Base-by-base conservation (phyloP, 352 stramenopile species). In the Phytophthora crassamura region DNA sequence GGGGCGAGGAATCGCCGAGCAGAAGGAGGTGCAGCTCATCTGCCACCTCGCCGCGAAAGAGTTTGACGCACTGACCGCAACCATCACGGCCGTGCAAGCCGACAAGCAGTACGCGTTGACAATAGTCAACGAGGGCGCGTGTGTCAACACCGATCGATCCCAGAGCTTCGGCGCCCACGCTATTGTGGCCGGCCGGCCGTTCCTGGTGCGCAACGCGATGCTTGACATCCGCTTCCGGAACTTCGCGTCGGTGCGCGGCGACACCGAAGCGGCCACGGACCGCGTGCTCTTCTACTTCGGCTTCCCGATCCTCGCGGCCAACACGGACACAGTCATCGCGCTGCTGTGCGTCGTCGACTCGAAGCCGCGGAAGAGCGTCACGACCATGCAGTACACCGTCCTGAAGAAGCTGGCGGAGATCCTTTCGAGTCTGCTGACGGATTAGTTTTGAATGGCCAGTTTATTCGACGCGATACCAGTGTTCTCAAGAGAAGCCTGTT, bases 311-410 rank as follows among this genome's bases (percentile, higher is more conserved):
- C 14, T 68, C 7, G 50, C 57, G 11, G 45, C 57, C 3, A 18
- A 61, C 11, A 67, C 53, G 0, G 45, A 75, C 6, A 69, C 59
- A 1, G 46, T 54, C 34, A 69, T 88, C 10, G 78, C 78, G 6
- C 64, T 77, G 51, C 65, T 89, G 7, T 84, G 69, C 33, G 64
- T 89, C 9, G 45, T 82, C 15, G 80, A 87, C 54, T 67, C 34
- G 5, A 80, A 77, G 16, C 77, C 77, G 2, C 56, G 59, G 18
- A 83, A 81, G n/a, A 75, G 58, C 11, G 66, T 89, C 48, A 87
- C 77, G 30, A 87, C 80, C 2, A 86, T 82, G 75, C 80, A 89
- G 64, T 89, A 89, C 64, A 72, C 70, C 16, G 69, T 85, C 46
- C 22, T 85, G 46, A 80, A 84, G 62, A 70, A 68, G 45, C 54